A percentile compares a stretch with the other conserved stretches of the same genome.
Conservation (phyloP, 2,329 filamentous ascomycete genomes). For the Fusarium transvaalense region DNA sequence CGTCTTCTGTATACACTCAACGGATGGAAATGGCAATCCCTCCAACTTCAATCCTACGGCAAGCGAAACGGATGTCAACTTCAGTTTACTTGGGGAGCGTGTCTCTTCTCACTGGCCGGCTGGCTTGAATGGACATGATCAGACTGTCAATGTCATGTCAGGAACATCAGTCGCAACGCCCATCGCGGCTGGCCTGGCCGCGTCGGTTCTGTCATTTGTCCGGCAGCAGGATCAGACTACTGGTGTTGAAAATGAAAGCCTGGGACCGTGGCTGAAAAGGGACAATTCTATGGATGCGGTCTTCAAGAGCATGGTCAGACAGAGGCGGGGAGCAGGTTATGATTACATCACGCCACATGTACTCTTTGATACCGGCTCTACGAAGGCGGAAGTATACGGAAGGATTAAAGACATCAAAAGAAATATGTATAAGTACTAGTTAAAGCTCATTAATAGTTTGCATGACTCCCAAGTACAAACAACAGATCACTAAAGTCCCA, state of each 20-base stretch:
- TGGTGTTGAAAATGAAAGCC: background rate
- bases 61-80: conserved; percentile 3
- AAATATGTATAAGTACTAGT: background rate
- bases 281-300: background rate
- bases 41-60: conserved; percentile 27
- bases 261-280: background rate
- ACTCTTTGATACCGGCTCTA: background rate
- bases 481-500: no score
- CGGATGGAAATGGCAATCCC: conserved; percentile 7
- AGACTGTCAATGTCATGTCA: background rate
- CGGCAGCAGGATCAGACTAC: background rate
- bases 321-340: background rate
- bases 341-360: background rate
- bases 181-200: background rate
- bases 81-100: conserved; percentile 11
- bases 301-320: background rate
- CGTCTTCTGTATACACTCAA: conserved; percentile 32
- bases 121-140: background rate
- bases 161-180: conserved; percentile 5
- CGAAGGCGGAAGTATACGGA: background rate
- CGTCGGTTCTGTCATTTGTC: background rate
- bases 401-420: background rate
- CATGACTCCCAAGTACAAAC: no score
- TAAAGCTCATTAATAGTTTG: no score
- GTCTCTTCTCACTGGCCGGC: conserved; percentile 26